These are phyloP conservation scores for Marasmius sp. DNA, from an alignment of 1,284 basidiomycete species.

Conservation along the genomic window DNA sequence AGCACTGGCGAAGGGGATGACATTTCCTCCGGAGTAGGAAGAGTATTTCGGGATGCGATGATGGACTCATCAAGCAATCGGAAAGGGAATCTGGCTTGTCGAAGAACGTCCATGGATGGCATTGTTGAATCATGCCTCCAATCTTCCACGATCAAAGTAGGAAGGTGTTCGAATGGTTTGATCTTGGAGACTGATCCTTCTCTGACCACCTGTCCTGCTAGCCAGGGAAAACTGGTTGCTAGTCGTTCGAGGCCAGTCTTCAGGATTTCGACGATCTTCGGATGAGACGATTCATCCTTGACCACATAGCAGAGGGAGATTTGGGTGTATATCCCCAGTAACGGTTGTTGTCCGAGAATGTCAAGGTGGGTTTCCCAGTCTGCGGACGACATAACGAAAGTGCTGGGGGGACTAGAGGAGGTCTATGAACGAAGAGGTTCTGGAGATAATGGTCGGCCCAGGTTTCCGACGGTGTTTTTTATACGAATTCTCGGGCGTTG, in stretches of 20 bases:
- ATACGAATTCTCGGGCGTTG: no score
- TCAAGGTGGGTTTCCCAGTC: constrained; percentile 3
- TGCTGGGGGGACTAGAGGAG: not conserved
- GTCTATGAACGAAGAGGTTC: not conserved
- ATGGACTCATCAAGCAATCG: constrained; percentile 24
- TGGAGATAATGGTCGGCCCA: no score
- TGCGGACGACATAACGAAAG: not conserved
- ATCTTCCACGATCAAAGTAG: constrained; percentile 23
- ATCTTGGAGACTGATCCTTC: constrained; percentile 20
- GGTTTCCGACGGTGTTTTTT: no score
- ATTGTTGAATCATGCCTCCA: constrained; percentile 17
- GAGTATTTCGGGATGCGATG: constrained; percentile 23
- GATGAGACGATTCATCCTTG: constrained; percentile 8
- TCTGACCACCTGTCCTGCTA: constrained; percentile 24
- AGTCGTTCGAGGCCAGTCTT: constrained; percentile 21
- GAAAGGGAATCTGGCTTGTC: constrained; percentile 22
- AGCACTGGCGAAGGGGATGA: constrained; percentile 18
- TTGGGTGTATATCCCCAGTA: constrained; percentile 25
- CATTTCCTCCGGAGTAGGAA: constrained; percentile 17
- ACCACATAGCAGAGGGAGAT: constrained; percentile 20
- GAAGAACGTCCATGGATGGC: constrained; percentile 22
- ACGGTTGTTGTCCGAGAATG: constrained; percentile 22
- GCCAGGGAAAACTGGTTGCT: constrained; percentile 24
- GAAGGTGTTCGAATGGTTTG: constrained; percentile 16
- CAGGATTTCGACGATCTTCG: constrained; percentile 16